A percentile compares a stretch with the other conserved stretches of the same genome.
These are phyloP conservation scores for Marasmius sp. DNA, from an alignment of 1,284 basidiomycete genomes.

Conservation along the genomic window DNA sequence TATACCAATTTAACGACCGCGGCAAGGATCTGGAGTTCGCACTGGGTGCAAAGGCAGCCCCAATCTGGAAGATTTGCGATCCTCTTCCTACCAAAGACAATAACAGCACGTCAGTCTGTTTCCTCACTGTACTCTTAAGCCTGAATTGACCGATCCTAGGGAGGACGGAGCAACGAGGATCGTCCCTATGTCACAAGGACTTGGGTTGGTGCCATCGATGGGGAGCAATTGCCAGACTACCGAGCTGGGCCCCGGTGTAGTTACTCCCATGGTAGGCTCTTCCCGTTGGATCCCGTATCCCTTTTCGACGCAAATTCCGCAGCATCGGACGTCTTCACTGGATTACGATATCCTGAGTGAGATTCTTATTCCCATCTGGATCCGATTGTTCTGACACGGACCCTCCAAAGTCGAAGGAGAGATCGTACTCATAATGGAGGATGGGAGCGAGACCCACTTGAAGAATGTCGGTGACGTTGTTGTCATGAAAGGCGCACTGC, in stretches of 20 bases:
- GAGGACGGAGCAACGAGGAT: constrained; percentile 49
- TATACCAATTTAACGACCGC: background rate
- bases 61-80: constrained; percentile 1
- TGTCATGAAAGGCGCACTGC: constrained; percentile 58
- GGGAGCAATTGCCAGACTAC: constrained; percentile 54
- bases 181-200: constrained; percentile 35
- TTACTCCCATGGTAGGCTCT: constrained; percentile 47
- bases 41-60: background rate
- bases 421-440: constrained; percentile 53
- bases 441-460: constrained; percentile 53
- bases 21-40: background rate
- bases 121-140: background rate
- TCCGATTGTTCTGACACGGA: background rate
- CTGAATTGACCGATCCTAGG: constrained; percentile 25
- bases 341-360: constrained; percentile 63
- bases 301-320: constrained; percentile 5
- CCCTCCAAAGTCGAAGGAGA: constrained; percentile 49
- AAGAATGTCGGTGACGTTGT: constrained; percentile 57
- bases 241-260: constrained; percentile 55
- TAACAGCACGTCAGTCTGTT: background rate
- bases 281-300: background rate
- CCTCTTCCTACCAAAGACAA: background rate
- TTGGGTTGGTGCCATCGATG: constrained; percentile 44
- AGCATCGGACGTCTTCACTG: constrained; percentile 52
- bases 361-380: constrained; percentile 17